Evolutionary conservation across 768 basidiomycete species (phyloP), one percentile per base, ranked within the genome.

Genomic region (Tephrocybe sp.): DNA sequence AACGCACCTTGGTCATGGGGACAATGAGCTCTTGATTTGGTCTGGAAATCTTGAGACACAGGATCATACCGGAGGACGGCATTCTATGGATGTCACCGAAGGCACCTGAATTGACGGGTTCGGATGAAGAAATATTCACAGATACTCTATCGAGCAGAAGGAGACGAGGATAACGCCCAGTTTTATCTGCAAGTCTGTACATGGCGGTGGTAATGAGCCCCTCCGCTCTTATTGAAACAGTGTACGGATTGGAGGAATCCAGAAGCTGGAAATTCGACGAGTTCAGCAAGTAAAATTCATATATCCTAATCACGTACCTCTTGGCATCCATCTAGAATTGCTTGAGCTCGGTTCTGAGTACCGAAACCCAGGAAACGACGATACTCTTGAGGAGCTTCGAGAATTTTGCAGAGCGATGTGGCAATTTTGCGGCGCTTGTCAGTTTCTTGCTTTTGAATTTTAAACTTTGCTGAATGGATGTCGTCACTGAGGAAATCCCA

Each of bases 11-110:
- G 3, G 36, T 11, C 25, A 35, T 22, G n/a, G 26, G 36, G 2
- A 24, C 26, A 26, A 47, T 35, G 26, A 35, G 26, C 38, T 37
- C 35, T 26, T 37, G 28, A 21, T 47, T 37, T 34, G 28, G 28
- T 25, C 45, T 25, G 19, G 28, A 8, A 5, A 47, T 16, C 30
- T 47, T 47, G 19, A 47, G 21, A 16, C 45, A 47, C 2, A 47
- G 24, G n/a, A 37, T 26, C 5, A 4, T 18, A 11, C 25, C 35
- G 2, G n/a, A 11, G 21, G 38, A 25, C 18, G 15, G 24, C 25
- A 13, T 35, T 25, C 38, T 47, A 24, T 37, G 21, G 22, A 47
- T 37, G 24, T 47, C 45, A 6, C 34, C 45, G 21, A 47, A 47
- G 4, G 24, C 25, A 9, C 45, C 45, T 18, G 45, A 34, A 18